These are phyloP conservation scores for Sicyos edulis DNA, from an alignment of 306 rosid species.

Conservation along the genomic window DNA sequence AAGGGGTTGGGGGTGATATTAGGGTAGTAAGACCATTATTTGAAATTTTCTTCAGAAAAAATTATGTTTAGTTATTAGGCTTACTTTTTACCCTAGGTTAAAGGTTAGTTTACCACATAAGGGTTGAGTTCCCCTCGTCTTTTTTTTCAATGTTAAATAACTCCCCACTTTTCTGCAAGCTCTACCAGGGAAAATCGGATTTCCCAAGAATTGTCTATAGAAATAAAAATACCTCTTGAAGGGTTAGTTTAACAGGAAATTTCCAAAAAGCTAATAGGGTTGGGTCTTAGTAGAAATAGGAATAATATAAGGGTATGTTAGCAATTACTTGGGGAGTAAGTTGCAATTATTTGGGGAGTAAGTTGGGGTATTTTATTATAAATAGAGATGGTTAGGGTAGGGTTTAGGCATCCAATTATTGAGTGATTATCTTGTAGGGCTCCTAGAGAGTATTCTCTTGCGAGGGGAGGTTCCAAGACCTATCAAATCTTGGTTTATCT, in stretches of 20 bases:
- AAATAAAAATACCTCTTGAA: conserved; percentile 3
- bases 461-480: too few species aligned
- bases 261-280: too few species aligned
- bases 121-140: not conserved
- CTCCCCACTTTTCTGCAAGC: not conserved
- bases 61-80: not conserved
- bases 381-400: too few species aligned
- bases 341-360: too few species aligned
- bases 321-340: too few species aligned
- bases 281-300: too few species aligned
- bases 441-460: too few species aligned
- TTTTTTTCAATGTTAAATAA: not conserved
- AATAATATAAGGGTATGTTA: too few species aligned
- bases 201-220: conserved; percentile 15
- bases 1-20: not conserved
- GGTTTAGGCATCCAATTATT: too few species aligned
- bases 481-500: too few species aligned
- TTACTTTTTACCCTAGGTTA: not conserved
- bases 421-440: too few species aligned
- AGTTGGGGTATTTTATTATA: too few species aligned
- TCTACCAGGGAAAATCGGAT: not conserved
- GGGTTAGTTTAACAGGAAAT: not conserved
- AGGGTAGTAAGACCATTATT: not conserved
- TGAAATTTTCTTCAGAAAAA: not conserved
- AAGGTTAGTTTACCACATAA: conserved; percentile 3